Evolutionary conservation across 1,284 basidiomycete genomes (phyloP), one percentile per base, ranked within the genome.

Genomic region (Rhizoctonia solani): DNA sequence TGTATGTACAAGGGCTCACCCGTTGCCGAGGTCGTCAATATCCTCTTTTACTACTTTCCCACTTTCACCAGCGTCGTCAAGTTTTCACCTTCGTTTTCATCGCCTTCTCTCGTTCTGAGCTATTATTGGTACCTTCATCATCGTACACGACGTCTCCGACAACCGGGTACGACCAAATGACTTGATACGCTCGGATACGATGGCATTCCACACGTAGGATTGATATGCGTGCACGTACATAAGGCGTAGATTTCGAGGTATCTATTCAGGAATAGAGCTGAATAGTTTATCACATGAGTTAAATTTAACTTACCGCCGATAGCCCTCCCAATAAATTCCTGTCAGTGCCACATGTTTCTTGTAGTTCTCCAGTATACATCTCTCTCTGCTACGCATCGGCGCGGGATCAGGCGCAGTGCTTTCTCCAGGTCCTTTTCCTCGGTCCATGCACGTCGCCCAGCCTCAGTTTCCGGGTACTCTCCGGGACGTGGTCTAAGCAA

Each of bases 221-320:
- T 99, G 97, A 77, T 98, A 99, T 39, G 96, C 95, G 77, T 99
- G 97, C 53, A 98, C 87, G 75, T 99, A 99, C 93, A 99, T 98
- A 70, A 96, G 81, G 54, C 95, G 85, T 71, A 99, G 83, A 74
- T 95, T 97, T 66, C 90, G 85, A n/a, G 95, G 95, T 70, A 98
- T 97, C 93, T 96, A 73, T 13, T 32, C 39, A 13, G 14, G 34
- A 23, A 6, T 25, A 54, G 21, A 19, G 29, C 6, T 41, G 9
- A 59, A 50, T 37, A n/a, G n/a, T 29, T 13, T 39, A 41, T 16
- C n/a, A 14, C 8, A 13, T 66, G 9, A 23, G 25, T 42, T 25
- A 50, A 70, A 37, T 13, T 23, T 21, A 80, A 1, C 85, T 76
- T 75, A 93, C 93, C 49, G 87, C 90, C 1, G 89, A 90, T 49